Conservation (phyloP, 2,329 filamentous ascomycete species). For the Didymella lethalis region DNA sequence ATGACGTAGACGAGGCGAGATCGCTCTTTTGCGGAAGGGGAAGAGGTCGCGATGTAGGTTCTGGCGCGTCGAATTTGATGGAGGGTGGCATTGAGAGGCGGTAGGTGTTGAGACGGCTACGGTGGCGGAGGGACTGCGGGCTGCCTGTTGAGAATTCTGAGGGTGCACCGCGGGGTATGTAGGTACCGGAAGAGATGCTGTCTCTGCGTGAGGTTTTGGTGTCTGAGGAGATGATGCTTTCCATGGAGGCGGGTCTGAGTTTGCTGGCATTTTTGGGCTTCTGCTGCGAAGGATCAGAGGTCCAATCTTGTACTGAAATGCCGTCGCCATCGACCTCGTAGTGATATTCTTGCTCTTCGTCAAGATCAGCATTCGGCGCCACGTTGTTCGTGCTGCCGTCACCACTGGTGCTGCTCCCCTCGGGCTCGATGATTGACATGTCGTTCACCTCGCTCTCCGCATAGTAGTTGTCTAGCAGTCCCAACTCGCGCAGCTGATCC, state of each 20-base stretch:
- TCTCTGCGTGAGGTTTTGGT: neutral
- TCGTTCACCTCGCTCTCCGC: conserved; percentile 30
- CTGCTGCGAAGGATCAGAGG: neutral
- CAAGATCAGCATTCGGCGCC: neutral
- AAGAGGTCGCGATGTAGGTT: conserved; percentile 19
- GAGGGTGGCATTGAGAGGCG: conserved; percentile 39
- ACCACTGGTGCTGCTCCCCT: conserved; percentile 1
- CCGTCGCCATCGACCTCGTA: neutral
- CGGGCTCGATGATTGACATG: conserved; percentile 41
- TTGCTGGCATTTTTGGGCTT: neutral
- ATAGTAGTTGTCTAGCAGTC: conserved; percentile 25
- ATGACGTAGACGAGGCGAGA: conserved; percentile 24
- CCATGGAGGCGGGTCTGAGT: neutral
- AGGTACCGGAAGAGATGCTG: conserved; percentile 14
- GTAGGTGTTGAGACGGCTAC: conserved; percentile 20
- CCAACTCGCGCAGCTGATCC: conserved; percentile 38
- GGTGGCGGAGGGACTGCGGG: conserved; percentile 15
- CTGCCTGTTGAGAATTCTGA: neutral
- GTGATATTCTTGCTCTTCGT: neutral
- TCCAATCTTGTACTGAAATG: conserved; percentile 1
- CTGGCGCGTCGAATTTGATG: conserved; percentile 28
- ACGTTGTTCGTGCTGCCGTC: neutral
- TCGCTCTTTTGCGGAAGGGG: conserved; percentile 33
- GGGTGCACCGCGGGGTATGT: conserved; percentile 28
- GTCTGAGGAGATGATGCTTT: neutral